A percentile compares a stretch with the other conserved stretches of the same genome.
These are phyloP conservation scores for Conticribra weissflogii DNA, from an alignment of 108 stramenopile species.

Conservation along the genomic window DNA sequence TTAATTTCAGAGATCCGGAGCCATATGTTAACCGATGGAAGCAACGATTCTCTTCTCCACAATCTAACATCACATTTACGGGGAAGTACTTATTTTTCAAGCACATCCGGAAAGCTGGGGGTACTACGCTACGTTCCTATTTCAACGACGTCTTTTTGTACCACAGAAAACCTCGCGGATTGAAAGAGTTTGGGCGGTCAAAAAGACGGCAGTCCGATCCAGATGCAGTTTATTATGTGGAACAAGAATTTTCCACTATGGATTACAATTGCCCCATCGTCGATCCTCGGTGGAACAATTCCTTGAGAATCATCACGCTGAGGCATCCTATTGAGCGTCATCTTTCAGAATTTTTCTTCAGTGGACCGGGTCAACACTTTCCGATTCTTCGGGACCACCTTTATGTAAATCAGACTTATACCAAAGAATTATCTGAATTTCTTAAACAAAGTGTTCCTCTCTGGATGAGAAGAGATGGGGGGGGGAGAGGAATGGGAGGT, in stretches of 20 bases:
- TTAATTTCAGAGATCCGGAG: too few species aligned
- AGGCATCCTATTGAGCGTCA: constrained; percentile 43
- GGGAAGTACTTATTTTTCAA: constrained; percentile 33
- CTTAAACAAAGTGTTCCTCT: constrained; percentile 8
- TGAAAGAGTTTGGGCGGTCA: too few species aligned
- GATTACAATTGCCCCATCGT: constrained; percentile 22
- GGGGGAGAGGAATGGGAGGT: background rate
- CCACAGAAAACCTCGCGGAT: constrained; percentile 2
- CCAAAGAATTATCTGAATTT: constrained; percentile 11
- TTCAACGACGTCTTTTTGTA: constrained; percentile 22
- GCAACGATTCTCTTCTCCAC: background rate
- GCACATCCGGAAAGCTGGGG: constrained; percentile 39
- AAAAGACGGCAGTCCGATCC: too few species aligned
- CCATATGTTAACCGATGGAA: background rate
- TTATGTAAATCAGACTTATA: constrained; percentile 32
- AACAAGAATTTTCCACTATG: constrained; percentile 36
- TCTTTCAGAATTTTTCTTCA: constrained; percentile 36
- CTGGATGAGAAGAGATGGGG: constrained; percentile 15
- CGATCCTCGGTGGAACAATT: constrained; percentile 28
- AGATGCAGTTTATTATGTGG: constrained; percentile 21
- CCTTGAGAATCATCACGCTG: constrained; percentile 23
- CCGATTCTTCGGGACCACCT: constrained; percentile 17
- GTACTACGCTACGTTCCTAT: constrained; percentile 27
- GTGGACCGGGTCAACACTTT: background rate
- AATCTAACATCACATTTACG: constrained; percentile 1